Base-by-base conservation (phyloP, 352 stramenopile species). In the Phytophthora boehmeriae region DNA sequence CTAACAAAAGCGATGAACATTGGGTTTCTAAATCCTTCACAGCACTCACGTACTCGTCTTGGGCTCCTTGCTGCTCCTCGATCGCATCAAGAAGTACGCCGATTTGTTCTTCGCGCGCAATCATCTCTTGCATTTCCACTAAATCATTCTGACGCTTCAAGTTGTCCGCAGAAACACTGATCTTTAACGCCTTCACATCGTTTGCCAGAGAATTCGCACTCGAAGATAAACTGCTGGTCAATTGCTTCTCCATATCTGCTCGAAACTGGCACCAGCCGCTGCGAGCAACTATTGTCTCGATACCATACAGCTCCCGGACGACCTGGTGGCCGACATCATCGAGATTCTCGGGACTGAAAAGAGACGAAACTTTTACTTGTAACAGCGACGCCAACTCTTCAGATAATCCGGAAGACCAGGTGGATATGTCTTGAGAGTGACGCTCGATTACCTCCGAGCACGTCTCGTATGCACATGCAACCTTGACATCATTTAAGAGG, bases 101-200 rank as follows among this genome's bases (percentile, higher is more conserved):
- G 73, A 91, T 85, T 61, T 91, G 78, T 47, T 82, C 75, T 53
- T 94, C 85, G 17, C 80, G 79, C 35, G 84, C 79, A 38, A 94
- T 87, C 32, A 88, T 67, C 55, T 89, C 81, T 48, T 76, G 68
- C 8, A 94, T 81, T n/a, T 76, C 71, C 30, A 59, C 55, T 1
- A 89, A 38, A 38, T 94, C 81, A 34, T 74, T 75, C 55, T 87
- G 63, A 43, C 79, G 68, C 38, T 81, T 78, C n/a, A 73, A 44
- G 0, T 23, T 44, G 20, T 83, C 74, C 28, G 54, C 74, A 23
- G 71, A 44, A 19, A 88, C 54, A 39, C 64, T 67, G 8, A 69
- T 57, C 38, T 79, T 75, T 19, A 94, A 48, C 2, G 58, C 42
- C 25, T 69, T 74, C 1, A 82, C 71, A 36, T 92, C 85, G 14